phyloP scores from a whole-genome alignment of 495 filamentous ascomycete species.

The Trichocladium uniseriatum region DNA sequence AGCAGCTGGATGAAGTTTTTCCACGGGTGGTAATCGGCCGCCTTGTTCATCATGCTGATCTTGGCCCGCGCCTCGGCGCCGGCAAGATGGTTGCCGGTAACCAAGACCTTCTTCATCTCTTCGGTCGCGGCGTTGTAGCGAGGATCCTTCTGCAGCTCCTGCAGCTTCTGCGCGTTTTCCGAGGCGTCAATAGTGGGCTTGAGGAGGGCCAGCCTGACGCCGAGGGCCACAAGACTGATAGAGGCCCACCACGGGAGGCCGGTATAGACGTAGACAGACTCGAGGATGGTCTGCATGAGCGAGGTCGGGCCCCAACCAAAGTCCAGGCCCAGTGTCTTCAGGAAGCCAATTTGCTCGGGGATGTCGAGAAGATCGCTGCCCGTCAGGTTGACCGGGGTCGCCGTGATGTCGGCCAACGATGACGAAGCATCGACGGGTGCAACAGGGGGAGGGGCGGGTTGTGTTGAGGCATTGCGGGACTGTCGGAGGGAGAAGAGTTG shows the following conservation, averaged over 20 bases:
- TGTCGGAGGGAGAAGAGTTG: conserved; percentile 14
- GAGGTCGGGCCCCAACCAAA: conserved; percentile 71
- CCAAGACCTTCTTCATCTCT: conserved; percentile 37
- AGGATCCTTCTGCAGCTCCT: conserved; percentile 40
- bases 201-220: conserved; percentile 57
- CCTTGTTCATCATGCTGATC: conserved; percentile 39
- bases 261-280: conserved; percentile 66
- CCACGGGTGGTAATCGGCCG: conserved; percentile 44
- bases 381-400: conserved; percentile 26
- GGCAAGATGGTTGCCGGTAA: conserved; percentile 32
- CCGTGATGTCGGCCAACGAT: conserved; percentile 10
- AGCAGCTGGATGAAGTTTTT: conserved; percentile 49
- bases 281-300: conserved; percentile 60
- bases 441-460: conserved; percentile 8
- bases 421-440: conserved; percentile 2
- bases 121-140: conserved; percentile 40
- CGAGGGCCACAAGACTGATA: conserved; percentile 52
- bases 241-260: conserved; percentile 77
- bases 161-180: conserved; percentile 49
- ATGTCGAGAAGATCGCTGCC: conserved; percentile 41
- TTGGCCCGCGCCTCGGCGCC: conserved; percentile 37
- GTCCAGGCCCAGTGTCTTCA: conserved; percentile 74
- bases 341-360: conserved; percentile 69
- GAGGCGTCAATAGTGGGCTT: conserved; percentile 51
- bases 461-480: conserved; percentile 28